Conservation (phyloP, 179 eudicot species). For the Beta corolliflora region DNA sequence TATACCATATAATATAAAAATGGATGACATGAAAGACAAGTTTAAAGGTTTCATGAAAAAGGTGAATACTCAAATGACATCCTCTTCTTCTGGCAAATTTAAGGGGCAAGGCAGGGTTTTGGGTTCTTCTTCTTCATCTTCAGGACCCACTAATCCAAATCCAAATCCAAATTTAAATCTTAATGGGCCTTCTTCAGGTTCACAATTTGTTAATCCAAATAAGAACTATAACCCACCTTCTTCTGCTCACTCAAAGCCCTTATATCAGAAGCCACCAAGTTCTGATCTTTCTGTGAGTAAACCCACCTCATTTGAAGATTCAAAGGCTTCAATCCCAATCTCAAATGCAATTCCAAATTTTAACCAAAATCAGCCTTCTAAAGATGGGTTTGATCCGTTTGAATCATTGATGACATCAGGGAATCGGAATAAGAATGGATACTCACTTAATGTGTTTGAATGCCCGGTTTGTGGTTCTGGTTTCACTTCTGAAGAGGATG, state of each 20-base stretch:
- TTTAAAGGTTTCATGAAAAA: slow-evolving; percentile 90
- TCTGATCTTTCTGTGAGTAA: slow-evolving; percentile 24
- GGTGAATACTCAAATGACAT: slow-evolving; percentile 65
- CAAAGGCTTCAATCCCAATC: slow-evolving; percentile 7
- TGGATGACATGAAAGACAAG: slow-evolving; percentile 92
- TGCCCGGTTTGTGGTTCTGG: slow-evolving; percentile 83
- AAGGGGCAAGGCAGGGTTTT: slow-evolving; percentile 85
- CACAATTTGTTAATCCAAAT: slow-evolving; percentile 28
- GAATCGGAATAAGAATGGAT: slow-evolving; percentile 68
- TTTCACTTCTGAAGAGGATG: slow-evolving; percentile 76
- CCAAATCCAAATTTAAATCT: slow-evolving; percentile 22
- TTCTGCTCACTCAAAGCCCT: slow-evolving; percentile 37
- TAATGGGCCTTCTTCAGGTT: slow-evolving; percentile 20
- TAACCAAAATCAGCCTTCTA: slow-evolving; percentile 18
- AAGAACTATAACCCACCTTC: slow-evolving; percentile 25
- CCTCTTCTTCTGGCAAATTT: slow-evolving; percentile 82
- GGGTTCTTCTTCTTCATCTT: slow-evolving; percentile 66
- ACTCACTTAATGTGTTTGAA: slow-evolving; percentile 68
- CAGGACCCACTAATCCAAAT: slow-evolving; percentile 36
- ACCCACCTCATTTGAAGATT: slow-evolving; percentile 17
- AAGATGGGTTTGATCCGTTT: slow-evolving; percentile 76
- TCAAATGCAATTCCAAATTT: slow-evolving; percentile 16
- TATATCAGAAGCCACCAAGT: slow-evolving; percentile 24
- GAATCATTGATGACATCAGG: slow-evolving; percentile 76
- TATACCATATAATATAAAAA: background rate